These are phyloP conservation scores for Elongisporangium undulatum DNA, from an alignment of 352 stramenopile genomes.

Conservation along the genomic window DNA sequence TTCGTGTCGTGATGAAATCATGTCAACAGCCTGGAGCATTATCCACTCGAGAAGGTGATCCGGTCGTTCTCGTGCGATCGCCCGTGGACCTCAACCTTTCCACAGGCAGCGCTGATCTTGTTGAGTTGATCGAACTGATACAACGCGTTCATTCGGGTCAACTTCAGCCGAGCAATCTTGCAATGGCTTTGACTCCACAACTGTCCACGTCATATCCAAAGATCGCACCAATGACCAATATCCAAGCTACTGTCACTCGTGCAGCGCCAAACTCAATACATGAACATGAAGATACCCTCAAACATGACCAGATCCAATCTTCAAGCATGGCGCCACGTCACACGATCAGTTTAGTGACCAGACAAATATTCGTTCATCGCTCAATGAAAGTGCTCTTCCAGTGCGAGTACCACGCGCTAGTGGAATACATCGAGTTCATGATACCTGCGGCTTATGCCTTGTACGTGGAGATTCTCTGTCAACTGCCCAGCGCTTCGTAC, in stretches of 20 bases:
- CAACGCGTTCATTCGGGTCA: neutral
- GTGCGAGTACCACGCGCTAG: slow-evolving; percentile 16
- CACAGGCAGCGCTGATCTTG: neutral
- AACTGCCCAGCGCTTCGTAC: slow-evolving; percentile 10
- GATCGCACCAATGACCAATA: no score
- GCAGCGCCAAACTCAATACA: no score
- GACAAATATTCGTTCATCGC: neutral
- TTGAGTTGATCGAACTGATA: neutral
- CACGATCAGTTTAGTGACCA: neutral
- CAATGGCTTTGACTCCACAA: no score
- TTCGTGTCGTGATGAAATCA: neutral
- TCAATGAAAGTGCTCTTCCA: slow-evolving; percentile 18
- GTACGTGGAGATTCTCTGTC: slow-evolving; percentile 11
- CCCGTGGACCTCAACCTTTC: neutral
- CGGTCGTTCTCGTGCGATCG: neutral
- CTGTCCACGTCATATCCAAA: no score
- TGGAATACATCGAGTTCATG: slow-evolving; percentile 20
- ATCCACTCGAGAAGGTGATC: neutral
- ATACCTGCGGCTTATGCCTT: slow-evolving; percentile 15
- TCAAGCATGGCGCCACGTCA: neutral
- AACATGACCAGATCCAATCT: neutral
- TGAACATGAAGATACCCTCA: neutral
- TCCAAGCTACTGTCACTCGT: no score
- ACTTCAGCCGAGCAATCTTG: neutral
- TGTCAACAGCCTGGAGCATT: neutral